These are phyloP conservation scores for Chlorella variabilis DNA, from an alignment of 163 green algal species.

Conservation along the genomic window DNA sequence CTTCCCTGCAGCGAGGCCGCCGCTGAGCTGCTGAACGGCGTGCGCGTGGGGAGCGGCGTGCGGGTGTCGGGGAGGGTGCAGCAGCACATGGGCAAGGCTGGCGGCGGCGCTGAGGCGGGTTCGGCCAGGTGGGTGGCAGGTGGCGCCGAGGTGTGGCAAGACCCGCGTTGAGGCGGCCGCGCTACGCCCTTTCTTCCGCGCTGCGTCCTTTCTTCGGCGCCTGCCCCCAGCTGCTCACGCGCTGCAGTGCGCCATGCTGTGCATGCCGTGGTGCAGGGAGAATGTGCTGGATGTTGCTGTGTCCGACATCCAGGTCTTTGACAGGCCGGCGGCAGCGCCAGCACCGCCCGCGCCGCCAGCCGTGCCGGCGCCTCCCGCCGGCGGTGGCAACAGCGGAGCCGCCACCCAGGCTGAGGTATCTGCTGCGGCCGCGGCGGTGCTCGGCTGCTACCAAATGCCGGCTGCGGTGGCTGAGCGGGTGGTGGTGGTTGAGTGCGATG, in stretches of 20 bases:
- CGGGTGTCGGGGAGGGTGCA: constrained; percentile 29
- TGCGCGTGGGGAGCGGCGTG: constrained; percentile 14
- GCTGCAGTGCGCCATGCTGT: too few relatives aligned
- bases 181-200: too few relatives aligned
- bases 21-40: constrained; percentile 13
- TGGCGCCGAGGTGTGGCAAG: too few relatives aligned
- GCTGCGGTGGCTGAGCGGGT: background rate
- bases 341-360: too few relatives aligned
- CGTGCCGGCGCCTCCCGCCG: background rate
- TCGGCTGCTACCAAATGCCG: constrained; percentile 12
- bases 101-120: background rate
- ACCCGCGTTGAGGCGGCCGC: too few relatives aligned
- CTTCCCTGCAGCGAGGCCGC: constrained; percentile 11
- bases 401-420: too few relatives aligned
- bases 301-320: background rate
- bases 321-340: background rate
- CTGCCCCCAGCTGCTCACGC: too few relatives aligned
- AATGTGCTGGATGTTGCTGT: constrained; percentile 17
- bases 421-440: too few relatives aligned
- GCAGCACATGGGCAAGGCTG: constrained; percentile 3
- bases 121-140: too few relatives aligned
- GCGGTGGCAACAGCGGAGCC: background rate
- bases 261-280: too few relatives aligned
- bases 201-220: too few relatives aligned
- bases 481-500: background rate